Evolutionary conservation across 768 basidiomycete genomes (phyloP), one percentile per base, ranked within the genome.

Genomic region (Tulasnella calospora): DNA sequence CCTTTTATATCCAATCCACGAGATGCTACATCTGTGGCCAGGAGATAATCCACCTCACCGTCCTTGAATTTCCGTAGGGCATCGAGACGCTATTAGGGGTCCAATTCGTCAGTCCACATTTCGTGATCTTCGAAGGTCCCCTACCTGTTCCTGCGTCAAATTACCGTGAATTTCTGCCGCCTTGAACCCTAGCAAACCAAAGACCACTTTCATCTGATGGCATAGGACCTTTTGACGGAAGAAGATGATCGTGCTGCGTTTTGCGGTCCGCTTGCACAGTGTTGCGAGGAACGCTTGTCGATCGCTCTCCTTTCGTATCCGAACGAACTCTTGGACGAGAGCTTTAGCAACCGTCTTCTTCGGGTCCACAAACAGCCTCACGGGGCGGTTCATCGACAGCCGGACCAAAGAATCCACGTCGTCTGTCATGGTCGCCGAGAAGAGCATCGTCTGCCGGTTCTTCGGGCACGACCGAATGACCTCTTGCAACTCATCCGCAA

Each of bases 351-450:
- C 95, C 40, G 88, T 91, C 78, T 92, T 90, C 83, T 96, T 96
- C 10, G 95, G 95, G 82, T 99, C 98, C 30, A 99, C 96, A 83
- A 98, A 98, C 41, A 99, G 88, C 67, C 96, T 89, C 12, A 96
- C 94, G 7, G 98, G 98, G 83, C 92, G 95, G 83, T 95, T 92
- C 72, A 99, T 86, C 17, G 94, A 94, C 88, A 99, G 92, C 82
- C 91, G 91, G 78, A 99, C 93, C 71, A 99, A 89, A 82, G 96
- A 92, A 81, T 98, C 94, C 12, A 99, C 93, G 1, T 93, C 92
- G 84, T 99, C 98, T 5, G 96, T 98, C 93, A 99, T 99, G 0
- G 98, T 99, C 2, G 98, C 98, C 0, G 96, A 98, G 85, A 99
- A 99, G 47, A 99, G 88, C 95, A 99, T 97, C 4, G 98, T 99